Evolutionary conservation across 768 basidiomycete species (phyloP), one percentile per base, ranked within the genome.

Genomic region (Aureoboletus auriporus): DNA sequence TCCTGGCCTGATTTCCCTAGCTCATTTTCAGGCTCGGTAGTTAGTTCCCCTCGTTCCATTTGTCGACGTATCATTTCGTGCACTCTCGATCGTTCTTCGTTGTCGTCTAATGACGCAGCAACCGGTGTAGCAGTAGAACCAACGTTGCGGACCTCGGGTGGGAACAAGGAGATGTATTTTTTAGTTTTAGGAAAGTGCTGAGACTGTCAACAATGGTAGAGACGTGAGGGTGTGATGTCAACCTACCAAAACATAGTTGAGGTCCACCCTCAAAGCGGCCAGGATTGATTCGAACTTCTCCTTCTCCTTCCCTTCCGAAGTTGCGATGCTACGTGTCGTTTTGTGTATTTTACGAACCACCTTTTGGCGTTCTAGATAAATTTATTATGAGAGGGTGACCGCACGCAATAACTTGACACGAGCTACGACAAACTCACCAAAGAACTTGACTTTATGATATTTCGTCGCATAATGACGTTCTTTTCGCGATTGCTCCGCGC

Each of bases 391-490:
- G 42, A 35, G 16, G 30, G 28, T 37, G 26, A 17, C 34, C n/a
- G 47, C 20, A 33, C 23, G 36, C 16, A 34, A 46, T 16, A 12
- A 16, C 5, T 29, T 16, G 26, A 20, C 1, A 16, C 13, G 12
- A 1, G 26, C 14, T 29, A 39, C 6, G 28, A 51, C 23, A 34
- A n/a, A 64, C 75, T 55, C 53, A 93, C 93, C 93, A 53, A 98
- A 96, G 70, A 98, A 98, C 66, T 92, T 94, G 59, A 93, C 72
- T 71, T 83, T 91, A 58, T 93, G 93, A 66, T 98, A 98, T 52
- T 79, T 79, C 35, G 77, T 68, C 0, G 89, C 88, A 57, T 89
- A 73, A 37, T 82, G 71, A 39, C 86, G 80, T 66, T 91, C 89
- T 63, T 84, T 84, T 40, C 75, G 75, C 31, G 76, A 74, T 20